A percentile compares a stretch with the other conserved stretches of the same genome.
Conservation (phyloP, 495 filamentous ascomycete genomes). For the Chlorociboria aeruginascens region DNA sequence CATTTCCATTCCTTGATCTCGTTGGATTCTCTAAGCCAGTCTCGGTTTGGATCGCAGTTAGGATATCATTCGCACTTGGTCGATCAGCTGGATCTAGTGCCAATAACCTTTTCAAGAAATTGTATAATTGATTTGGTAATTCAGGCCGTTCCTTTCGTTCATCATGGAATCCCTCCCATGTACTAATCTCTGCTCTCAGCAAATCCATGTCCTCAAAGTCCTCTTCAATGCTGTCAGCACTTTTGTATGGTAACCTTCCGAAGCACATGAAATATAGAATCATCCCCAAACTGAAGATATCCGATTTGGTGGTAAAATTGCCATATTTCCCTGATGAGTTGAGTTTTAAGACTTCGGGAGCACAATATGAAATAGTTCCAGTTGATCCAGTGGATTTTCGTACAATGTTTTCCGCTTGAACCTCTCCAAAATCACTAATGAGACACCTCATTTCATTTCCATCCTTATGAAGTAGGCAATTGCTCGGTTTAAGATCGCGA, state of each 20-base stretch:
- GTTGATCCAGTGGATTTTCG: constrained; percentile 87
- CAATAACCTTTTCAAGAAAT: constrained; percentile 67
- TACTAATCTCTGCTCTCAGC: constrained; percentile 74
- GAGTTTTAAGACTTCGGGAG: constrained; percentile 76
- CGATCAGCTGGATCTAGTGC: constrained; percentile 64
- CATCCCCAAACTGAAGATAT: constrained; percentile 96
- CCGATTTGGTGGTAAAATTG: constrained; percentile 91
- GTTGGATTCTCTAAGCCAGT: constrained; percentile 43
- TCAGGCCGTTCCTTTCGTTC: constrained; percentile 61
- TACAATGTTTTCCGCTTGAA: constrained; percentile 66
- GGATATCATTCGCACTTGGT: constrained; percentile 77
- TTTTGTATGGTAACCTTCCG: constrained; percentile 67
- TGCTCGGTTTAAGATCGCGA: constrained; percentile 89
- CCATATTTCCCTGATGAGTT: constrained; percentile 60
- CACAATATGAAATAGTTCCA: constrained; percentile 94
- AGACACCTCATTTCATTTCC: constrained; percentile 60
- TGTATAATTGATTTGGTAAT: constrained; percentile 77
- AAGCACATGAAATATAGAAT: constrained; percentile 98
- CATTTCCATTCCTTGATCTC: constrained; percentile 28
- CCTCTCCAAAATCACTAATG: constrained; percentile 96
- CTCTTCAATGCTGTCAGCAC: constrained; percentile 72
- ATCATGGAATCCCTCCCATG: constrained; percentile 79
- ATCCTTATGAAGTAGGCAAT: constrained; percentile 69
- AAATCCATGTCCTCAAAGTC: constrained; percentile 88
- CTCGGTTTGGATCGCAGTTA: constrained; percentile 69